Evolutionary conservation across 495 filamentous ascomycete genomes (phyloP), one percentile per base, ranked within the genome.

Genomic region (Lineolata rhizophorae): DNA sequence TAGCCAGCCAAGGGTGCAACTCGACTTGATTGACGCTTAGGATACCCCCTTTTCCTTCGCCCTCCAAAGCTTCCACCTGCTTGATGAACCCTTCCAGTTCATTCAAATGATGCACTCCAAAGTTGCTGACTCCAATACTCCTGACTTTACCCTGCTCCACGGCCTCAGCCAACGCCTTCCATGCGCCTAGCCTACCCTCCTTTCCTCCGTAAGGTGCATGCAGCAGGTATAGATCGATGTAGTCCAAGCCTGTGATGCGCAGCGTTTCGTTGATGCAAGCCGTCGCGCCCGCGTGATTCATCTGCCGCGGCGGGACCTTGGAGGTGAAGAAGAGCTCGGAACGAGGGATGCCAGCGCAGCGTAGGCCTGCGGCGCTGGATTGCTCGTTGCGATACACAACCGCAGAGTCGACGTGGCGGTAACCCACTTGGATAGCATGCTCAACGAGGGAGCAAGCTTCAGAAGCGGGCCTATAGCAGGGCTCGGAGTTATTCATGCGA

Each of bases 11-110:
- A 0, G 84, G 83, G 46, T 95, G 85, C 12, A 94, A 56, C 54
- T 94, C 84, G 45, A 79, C 78, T 50, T 92, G 83, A 8, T 77
- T 79, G 5, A 92, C 77, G 31, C 67, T 71, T 43, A 94, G 61
- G 14, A 80, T 54, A 2, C 78, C 79, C 8, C 75, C 80, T 32
- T 62, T 69, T 5, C 74, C 76, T 39, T 64, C 61, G 3, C 64
- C 62, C 34, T 67, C 56, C 44, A 68, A 61, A 11, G 41, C 46
- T 41, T 75, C 69, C 4, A 70, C 54, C 47, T 72, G 60, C 38
- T 67, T 62, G 40, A 84, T 83, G 48, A 80, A 74, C 39, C 48
- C 56, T 44, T 90, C 76, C 28, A 94, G 50, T 51, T 81, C 70
- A 33, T 76, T 59, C 0, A 81, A 42, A 45, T 79, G 75, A 25